Base-by-base conservation (phyloP, 345 rosid species). In the Heritiera littoralis region DNA sequence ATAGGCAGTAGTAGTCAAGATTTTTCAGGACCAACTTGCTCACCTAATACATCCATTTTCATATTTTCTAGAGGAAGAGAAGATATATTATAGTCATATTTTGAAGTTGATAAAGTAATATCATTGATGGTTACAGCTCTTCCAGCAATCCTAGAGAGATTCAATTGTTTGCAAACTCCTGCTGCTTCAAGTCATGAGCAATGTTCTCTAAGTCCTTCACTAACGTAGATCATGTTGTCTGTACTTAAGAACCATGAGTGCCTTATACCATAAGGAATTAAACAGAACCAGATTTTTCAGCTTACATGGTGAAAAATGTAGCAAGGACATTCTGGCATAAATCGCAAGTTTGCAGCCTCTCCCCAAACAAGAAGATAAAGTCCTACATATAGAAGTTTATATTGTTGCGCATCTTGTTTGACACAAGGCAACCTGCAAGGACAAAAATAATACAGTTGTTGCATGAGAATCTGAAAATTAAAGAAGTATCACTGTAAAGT, bases 351-450 rank as follows among this genome's bases (percentile, higher is more conserved):
- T 30, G 99, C 96, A 61, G 99, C 98, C 83, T 95, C 99, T 66
- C 99, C 99, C 99, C 99, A 93, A 74, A 93, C 92, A 77, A 95
- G 97, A 84, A 95, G 97, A 89, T 93, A 89, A 82, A 95, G 99
- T 76, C 90, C 98, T 66, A 93, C 83, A 77, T 93, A 95, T 30
- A 95, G 75, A 68, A 94, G 89, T 87, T 95, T 93, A 81, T 90
- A 86, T 75, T 93, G 99, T 74, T 91, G 93, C 58, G 90, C 96
- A 83, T 93, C 97, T 79, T 86, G 90, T 80, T 91, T 90, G 82
- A 83, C 93, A 78, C 79, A 83, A 10, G 99, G 96, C 77, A 95
- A 86, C 82, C 99, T 95, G 90, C 84, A 85, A 77, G 83, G 38
- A 66, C 41, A 79, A 68, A 79, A 68, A 81, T 77, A 68, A 80